Evolutionary conservation across 192 early-diverging fungal species (phyloP), one percentile per base, ranked within the genome.

Genomic region (Dispira simplex): DNA sequence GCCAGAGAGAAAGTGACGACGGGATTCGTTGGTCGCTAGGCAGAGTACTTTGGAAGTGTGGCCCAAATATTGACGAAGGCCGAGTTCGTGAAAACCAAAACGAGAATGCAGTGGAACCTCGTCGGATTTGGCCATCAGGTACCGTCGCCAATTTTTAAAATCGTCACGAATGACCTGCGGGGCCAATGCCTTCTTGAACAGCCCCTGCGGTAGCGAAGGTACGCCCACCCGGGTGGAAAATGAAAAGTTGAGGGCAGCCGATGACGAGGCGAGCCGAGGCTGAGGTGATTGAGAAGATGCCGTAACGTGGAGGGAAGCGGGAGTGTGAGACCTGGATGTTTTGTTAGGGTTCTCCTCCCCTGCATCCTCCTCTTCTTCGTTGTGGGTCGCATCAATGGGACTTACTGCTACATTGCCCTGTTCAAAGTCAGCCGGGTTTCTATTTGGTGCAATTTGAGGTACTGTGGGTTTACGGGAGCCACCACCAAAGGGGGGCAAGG

Each of bases 1-100:
- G 12, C 82, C 83, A 0, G 83, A 82, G 5, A 75, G 80, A 55
- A 85, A 73, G 1, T 75, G 55, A 8, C 77, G 70, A 16, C 67
- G 64, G 14, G 78, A 70, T 48, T 85, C 83, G 55, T 83, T 78
- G 0, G 75, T 67, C 2, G 73, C 71, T 18, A 85, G 70, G 1
- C 75, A 70, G 4, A 74, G 64, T 43, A 85, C 47, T 13, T 73
- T 70, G 0, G 80, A 77, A 10, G 71, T 70, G 59, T 85, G 83
- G 0, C 81, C 81, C 32, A 44, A 43, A 44, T n/a, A 60, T 13
- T 28, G 32, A 10, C 39, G 58, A 1, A 60, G 58, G 14, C 44
- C 44, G 32, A 60, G 58, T 28, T 60, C 58, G 27, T 60, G 58
- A 27, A 60, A 60, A 0, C 58, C 21, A 44, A 60, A 60, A 12